Percentiles rank a stretch among this genome's conserved stretches.
phyloP scores from a whole-genome alignment of 2,329 filamentous ascomycete genomes.

The Trichophyton rubrum region DNA sequence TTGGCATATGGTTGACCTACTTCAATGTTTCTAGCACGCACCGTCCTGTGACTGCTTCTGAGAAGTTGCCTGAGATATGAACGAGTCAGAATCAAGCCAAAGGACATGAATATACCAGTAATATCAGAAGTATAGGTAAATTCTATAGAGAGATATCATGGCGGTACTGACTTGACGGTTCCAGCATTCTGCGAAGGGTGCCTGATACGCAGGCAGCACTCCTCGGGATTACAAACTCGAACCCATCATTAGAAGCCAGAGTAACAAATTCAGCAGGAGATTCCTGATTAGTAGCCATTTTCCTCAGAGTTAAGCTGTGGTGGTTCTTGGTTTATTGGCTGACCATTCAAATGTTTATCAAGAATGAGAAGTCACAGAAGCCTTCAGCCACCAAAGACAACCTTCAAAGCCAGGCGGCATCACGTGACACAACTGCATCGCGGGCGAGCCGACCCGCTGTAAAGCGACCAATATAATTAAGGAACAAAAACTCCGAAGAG shows the following conservation, averaged over 20 bases:
- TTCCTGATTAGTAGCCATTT: not conserved
- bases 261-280: constrained; percentile 45
- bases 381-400: too few relatives aligned
- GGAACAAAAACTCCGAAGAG: too few relatives aligned
- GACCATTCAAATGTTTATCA: too few relatives aligned
- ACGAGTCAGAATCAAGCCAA: not conserved
- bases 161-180: constrained; percentile 44
- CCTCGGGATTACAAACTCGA: constrained; percentile 51
- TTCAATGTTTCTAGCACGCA: constrained; percentile 50
- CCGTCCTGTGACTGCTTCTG: constrained; percentile 46
- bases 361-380: too few relatives aligned
- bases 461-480: too few relatives aligned
- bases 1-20: constrained; percentile 25
- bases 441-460: too few relatives aligned
- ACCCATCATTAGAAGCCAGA: constrained; percentile 51
- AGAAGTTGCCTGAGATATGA: constrained; percentile 42
- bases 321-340: too few relatives aligned
- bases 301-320: too few relatives aligned
- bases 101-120: not conserved
- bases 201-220: constrained; percentile 49
- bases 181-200: constrained; percentile 52
- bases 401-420: too few relatives aligned
- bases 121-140: not conserved
- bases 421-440: too few relatives aligned
- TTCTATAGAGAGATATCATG: not conserved